Percentiles rank a stretch among this genome's conserved stretches.
Conservation (phyloP, 805 yeast genomes). For the Kodamaea leandrae region DNA sequence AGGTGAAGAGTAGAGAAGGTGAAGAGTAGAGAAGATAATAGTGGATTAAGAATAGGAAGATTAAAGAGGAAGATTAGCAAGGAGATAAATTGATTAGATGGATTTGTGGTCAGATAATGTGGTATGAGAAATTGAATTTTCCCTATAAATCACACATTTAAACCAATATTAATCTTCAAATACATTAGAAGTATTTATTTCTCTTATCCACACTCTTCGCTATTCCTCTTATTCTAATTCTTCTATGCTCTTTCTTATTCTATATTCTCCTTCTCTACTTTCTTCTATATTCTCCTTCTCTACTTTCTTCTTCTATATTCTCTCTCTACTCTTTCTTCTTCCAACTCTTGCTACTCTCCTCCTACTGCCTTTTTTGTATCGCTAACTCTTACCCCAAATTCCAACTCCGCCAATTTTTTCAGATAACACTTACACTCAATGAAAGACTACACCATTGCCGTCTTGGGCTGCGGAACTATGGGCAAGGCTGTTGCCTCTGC, state of each 20-base stretch:
- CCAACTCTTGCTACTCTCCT: too few species aligned
- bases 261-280: background rate
- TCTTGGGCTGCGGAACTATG: slow-evolving; percentile 94
- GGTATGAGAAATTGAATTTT: too few species aligned
- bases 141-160: too few species aligned
- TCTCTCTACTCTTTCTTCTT: too few species aligned
- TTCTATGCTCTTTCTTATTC: background rate
- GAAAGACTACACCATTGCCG: slow-evolving; percentile 58
- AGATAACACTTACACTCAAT: slow-evolving; percentile 9
- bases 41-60: background rate
- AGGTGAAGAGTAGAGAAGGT: background rate
- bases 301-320: background rate
- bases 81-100: too few species aligned
- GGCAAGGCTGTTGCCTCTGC: slow-evolving; percentile 92
- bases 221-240: too few species aligned
- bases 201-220: background rate
- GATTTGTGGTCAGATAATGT: too few species aligned
- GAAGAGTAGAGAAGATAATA: background rate
- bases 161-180: too few species aligned
- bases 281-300: background rate
- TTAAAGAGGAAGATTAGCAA: too few species aligned
- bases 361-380: too few species aligned
- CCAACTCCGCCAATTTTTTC: too few species aligned
- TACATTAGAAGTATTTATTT: background rate
- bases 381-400: too few species aligned